Conservation (phyloP, 768 basidiomycete genomes). For the Phylloporus arenicola region DNA sequence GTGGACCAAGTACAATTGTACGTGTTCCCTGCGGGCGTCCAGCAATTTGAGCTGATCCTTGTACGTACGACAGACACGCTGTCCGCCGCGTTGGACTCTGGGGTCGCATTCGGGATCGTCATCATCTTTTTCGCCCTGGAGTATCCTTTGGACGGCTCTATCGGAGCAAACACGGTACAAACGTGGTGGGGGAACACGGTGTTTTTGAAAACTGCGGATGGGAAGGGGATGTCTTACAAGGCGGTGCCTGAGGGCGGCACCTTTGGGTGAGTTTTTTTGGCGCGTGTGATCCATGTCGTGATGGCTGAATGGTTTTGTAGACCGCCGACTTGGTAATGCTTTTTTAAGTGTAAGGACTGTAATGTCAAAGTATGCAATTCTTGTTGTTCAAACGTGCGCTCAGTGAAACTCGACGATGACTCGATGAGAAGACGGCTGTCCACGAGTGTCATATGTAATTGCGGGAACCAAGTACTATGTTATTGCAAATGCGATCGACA, state of each 20-base stretch:
- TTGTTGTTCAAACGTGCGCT: too few relatives aligned
- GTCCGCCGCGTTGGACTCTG: slow-evolving; percentile 69
- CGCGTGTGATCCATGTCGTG: too few relatives aligned
- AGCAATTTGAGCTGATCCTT: slow-evolving; percentile 13
- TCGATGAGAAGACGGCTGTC: too few relatives aligned
- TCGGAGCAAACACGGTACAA: slow-evolving; percentile 49
- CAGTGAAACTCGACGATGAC: too few relatives aligned
- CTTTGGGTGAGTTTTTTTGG: slow-evolving; percentile 25
- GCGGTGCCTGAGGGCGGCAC: slow-evolving; percentile 11
- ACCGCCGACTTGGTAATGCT: too few relatives aligned
- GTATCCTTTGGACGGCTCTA: slow-evolving; percentile 56
- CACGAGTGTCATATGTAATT: too few relatives aligned
- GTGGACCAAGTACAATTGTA: slow-evolving; percentile 56
- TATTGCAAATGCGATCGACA: too few relatives aligned
- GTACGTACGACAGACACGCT: slow-evolving; percentile 42
- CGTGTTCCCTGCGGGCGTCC: neutral
- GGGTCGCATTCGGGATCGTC: slow-evolving; percentile 53
- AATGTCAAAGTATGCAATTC: too few relatives aligned
- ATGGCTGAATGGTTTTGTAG: too few relatives aligned
- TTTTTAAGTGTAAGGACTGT: too few relatives aligned
- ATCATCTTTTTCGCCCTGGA: slow-evolving; percentile 58
- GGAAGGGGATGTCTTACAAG: slow-evolving; percentile 6
- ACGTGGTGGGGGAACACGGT: slow-evolving; percentile 56
- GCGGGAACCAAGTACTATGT: too few relatives aligned
- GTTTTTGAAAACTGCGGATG: slow-evolving; percentile 25